These are phyloP conservation scores for Stephanodiscus minutulus DNA, from an alignment of 108 stramenopile species.

Conservation along the genomic window DNA sequence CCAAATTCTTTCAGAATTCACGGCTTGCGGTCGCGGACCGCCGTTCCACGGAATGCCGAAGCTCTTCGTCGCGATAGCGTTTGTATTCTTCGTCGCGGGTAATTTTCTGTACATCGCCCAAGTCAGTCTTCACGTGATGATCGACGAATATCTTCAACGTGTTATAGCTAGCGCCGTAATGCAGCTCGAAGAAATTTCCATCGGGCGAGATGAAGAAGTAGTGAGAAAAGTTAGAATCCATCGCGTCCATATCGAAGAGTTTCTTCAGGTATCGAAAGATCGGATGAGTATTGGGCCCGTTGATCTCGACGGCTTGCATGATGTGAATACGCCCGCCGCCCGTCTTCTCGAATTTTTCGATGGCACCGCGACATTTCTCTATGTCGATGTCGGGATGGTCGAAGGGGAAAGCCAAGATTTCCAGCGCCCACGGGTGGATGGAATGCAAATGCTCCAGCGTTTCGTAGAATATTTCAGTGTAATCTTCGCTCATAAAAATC, in stretches of 20 bases:
- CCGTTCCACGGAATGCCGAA: no score
- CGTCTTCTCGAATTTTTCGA: slow-evolving; percentile 24
- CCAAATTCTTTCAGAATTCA: no score
- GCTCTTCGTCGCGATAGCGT: no score
- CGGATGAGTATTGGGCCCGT: slow-evolving; percentile 47
- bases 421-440: slow-evolving; percentile 37
- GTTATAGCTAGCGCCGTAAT: slow-evolving; percentile 38
- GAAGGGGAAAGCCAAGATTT: slow-evolving; percentile 49
- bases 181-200: slow-evolving; percentile 40
- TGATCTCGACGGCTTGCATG: slow-evolving; percentile 36
- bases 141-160: slow-evolving; percentile 37
- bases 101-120: background rate
- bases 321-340: slow-evolving; percentile 37
- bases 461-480: slow-evolving; percentile 36
- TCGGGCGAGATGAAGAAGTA: slow-evolving; percentile 45
- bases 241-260: slow-evolving; percentile 29
- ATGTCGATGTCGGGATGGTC: slow-evolving; percentile 23
- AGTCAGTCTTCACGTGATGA: slow-evolving; percentile 38
- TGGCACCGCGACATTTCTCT: slow-evolving; percentile 21
- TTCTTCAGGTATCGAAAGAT: slow-evolving; percentile 36
- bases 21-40: no score
- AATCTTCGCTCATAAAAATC: slow-evolving; percentile 13
- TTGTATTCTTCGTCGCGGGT: no score
- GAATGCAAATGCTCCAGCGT: slow-evolving; percentile 43
- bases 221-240: slow-evolving; percentile 40